Evolutionary conservation across 169 alveolate species (phyloP), one percentile per base, ranked within the genome.

Genomic region (Plasmodium relictum): DNA sequence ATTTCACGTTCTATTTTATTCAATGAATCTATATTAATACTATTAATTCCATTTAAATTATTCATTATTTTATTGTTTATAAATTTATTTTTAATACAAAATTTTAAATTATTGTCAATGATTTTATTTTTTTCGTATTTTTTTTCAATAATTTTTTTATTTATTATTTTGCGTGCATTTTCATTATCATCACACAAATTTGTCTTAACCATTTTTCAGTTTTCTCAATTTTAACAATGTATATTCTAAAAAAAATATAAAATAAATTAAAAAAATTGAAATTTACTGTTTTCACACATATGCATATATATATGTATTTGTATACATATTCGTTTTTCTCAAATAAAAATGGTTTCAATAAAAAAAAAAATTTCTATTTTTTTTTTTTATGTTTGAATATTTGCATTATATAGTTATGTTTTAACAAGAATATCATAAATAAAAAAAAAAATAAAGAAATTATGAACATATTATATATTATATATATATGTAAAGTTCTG

Each of bases 111-210:
- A 31, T 56, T 70, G 10, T 58, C 89, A 22, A 48, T 65, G 3
- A 50, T 63, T 22, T 70, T 63, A 24, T 50, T 65, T 41, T 68
- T 31, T 41, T 78, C 89, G 58, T 78, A 78, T 22, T 78, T 63
- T n/a, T 74, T 63, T 42, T 78, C 89, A n/a, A 78, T 78, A 14
- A 12, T 8, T 31, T 78, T 78, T 52, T 65, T 66, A n/a, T 42
- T 48, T 39, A 66, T 63, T 50, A 66, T 6, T 42, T 78, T 78
- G 20, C 59, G 18, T 10, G 69, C 41, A 20, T 41, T 65, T 4
- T 50, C 78, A 41, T 16, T 48, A 20, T 59, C 56, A 22, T 62
- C 66, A 62, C 71, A 58, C 45, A 52, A 6, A 20, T 78, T 78
- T n/a, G 48, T 16, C 56, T 78, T 78, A 16, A 66, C 89, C 89